Conservation (phyloP, 106 monocot genomes). For the Vanilla planifolia region DNA sequence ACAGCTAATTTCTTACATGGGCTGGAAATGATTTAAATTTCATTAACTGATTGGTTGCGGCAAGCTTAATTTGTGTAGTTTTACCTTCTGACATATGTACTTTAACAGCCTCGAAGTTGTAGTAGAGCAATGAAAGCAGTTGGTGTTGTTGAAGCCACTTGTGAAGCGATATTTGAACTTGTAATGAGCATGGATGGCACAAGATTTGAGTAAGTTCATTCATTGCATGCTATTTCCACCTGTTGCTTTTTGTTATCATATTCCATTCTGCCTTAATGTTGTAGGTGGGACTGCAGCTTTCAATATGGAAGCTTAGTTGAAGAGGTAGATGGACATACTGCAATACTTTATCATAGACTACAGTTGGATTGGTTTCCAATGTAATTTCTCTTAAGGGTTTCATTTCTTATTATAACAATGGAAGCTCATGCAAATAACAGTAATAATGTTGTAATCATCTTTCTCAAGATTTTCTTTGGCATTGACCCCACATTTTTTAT, state of each 20-base stretch:
- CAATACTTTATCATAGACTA: slow-evolving; percentile 83
- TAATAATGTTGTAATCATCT: no score
- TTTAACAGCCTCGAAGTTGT: slow-evolving; percentile 76
- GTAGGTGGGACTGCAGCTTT: slow-evolving; percentile 99
- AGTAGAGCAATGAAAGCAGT: slow-evolving; percentile 98
- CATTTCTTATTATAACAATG: no score
- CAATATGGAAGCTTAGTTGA: slow-evolving; percentile 92
- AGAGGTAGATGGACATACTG: slow-evolving; percentile 99
- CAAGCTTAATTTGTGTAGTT: neutral
- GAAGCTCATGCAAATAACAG: no score
- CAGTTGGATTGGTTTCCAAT: slow-evolving; percentile 90
- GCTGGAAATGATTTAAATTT: no score
- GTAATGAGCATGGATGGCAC: slow-evolving; percentile 89
- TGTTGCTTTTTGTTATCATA: slow-evolving; percentile 8
- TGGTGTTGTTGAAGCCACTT: slow-evolving; percentile 87
- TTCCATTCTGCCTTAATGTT: slow-evolving; percentile 9
- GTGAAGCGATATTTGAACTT: slow-evolving; percentile 90
- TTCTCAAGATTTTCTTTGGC: no score
- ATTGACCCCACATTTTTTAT: no score
- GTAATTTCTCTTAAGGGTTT: slow-evolving; percentile 48
- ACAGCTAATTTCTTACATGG: no score
- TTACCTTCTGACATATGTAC: slow-evolving; percentile 12
- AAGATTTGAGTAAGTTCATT: slow-evolving; percentile 73
- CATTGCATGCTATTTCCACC: neutral
- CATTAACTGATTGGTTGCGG: no score